Evolutionary conservation across 2,329 filamentous ascomycete genomes (phyloP), one percentile per base, ranked within the genome.

Genomic region (Alternaria brassicae): DNA sequence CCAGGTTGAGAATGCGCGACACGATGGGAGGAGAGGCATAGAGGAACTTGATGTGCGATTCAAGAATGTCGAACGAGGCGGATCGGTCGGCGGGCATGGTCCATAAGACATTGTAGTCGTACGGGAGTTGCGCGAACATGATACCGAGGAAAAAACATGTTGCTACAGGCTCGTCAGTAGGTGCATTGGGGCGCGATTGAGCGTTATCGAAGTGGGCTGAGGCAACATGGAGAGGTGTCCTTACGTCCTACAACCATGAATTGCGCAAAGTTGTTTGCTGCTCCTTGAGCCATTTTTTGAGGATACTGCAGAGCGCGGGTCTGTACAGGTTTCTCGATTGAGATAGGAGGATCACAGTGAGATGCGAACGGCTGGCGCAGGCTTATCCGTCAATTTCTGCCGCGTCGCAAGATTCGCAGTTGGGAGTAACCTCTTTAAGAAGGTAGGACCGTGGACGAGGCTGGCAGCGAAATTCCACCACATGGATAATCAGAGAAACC

Each of bases 111-210:
- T 92, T 90, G 82, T 92, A 95, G 84, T 96, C 95, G 84, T 98
- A 99, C 62, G 95, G 93, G 80, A 98, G 96, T 64, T 89, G 89
- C 71, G 93, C 93, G 86, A 98, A 99, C 80, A 99, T 89, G 79
- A 98, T 93, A 71, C 95, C 95, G 66, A 99, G 90, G 86, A 98
- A 97, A 87, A 99, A 99, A 80, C 92, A 97, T 67, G 91, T 93
- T 61, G 82, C 82, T 84, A 42, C 36, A 4, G 19, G 30, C 48
- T 53, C 56, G 52, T 61, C 58, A 71, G 64, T 41, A 40, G 57
- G n/a, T 23, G 61, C 7, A 41, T 40, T 50, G 17, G 23, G 15
- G 47, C 54, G 25, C 47, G 19, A 44, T 45, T 27, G 53, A 51
- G 41, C n/a, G 32, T 49, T 53, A 49, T 34, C 42, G 19, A 36